These are phyloP conservation scores for Myriangium duriaei DNA, from an alignment of 2,329 filamentous ascomycete genomes.

Conservation along the genomic window DNA sequence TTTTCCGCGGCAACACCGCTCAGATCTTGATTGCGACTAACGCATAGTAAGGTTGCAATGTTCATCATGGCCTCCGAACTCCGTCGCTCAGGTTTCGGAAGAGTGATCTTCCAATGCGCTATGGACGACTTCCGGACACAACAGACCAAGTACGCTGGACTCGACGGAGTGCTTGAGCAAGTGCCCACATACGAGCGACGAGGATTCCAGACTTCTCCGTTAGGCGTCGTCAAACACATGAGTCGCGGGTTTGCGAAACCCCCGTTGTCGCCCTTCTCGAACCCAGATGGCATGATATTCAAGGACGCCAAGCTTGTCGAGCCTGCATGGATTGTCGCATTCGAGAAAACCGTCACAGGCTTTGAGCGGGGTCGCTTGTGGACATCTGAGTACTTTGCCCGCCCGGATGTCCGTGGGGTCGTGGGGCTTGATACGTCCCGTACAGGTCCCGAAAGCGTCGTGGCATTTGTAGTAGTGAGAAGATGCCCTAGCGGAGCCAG, in stretches of 20 bases:
- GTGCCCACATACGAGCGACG: slow-evolving; percentile 24
- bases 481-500: slow-evolving; percentile 22
- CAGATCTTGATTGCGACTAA: not conserved
- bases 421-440: slow-evolving; percentile 13
- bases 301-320: slow-evolving; percentile 20
- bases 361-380: slow-evolving; percentile 22
- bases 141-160: slow-evolving; percentile 18
- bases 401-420: slow-evolving; percentile 20
- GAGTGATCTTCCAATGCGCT: slow-evolving; percentile 20
- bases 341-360: slow-evolving; percentile 16
- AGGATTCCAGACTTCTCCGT: slow-evolving; percentile 19
- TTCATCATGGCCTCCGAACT: slow-evolving; percentile 23
- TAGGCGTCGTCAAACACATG: slow-evolving; percentile 21
- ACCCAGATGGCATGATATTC: slow-evolving; percentile 20
- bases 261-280: slow-evolving; percentile 19
- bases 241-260: slow-evolving; percentile 10
- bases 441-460: slow-evolving; percentile 13
- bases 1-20: not conserved
- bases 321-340: slow-evolving; percentile 19
- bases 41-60: slow-evolving; percentile 15
- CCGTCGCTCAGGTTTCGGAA: slow-evolving; percentile 23
- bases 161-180: slow-evolving; percentile 28
- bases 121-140: slow-evolving; percentile 16
- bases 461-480: slow-evolving; percentile 22
- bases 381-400: slow-evolving; percentile 19